Evolutionary conservation across 176 grass and related monocot species (phyloP).

Genomic region (Alopecurus myosuroides): DNA sequence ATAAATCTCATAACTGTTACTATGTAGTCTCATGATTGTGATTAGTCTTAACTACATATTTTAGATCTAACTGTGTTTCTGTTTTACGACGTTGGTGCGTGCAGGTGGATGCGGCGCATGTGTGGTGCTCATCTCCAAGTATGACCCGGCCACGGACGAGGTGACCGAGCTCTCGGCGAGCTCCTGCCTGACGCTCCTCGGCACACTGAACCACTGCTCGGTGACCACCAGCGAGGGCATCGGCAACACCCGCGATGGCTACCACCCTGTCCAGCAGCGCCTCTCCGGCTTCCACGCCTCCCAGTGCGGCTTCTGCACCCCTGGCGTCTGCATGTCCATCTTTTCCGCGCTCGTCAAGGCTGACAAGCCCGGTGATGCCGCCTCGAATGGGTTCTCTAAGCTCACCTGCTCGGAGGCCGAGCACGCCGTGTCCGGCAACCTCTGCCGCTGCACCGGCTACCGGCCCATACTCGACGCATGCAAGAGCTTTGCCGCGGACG

Average conservation of each 20-base stretch:
- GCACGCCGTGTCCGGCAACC: slow-evolving; percentile 65
- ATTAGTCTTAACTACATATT: too few relatives aligned
- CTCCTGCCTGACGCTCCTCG: slow-evolving; percentile 80
- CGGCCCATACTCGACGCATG: slow-evolving; percentile 70
- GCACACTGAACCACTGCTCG: slow-evolving; percentile 49
- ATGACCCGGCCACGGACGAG: slow-evolving; percentile 40
- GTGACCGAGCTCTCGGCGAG: slow-evolving; percentile 56
- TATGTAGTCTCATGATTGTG: too few relatives aligned
- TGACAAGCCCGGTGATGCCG: slow-evolving; percentile 33
- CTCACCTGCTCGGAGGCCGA: slow-evolving; percentile 61
- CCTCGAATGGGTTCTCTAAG: slow-evolving; percentile 54
- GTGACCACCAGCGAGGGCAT: slow-evolving; percentile 85
- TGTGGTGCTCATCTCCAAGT: slow-evolving; percentile 71
- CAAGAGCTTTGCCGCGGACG: slow-evolving; percentile 76
- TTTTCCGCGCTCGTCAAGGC: slow-evolving; percentile 72
- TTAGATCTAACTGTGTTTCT: background rate
- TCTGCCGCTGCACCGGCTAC: slow-evolving; percentile 82
- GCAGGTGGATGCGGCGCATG: slow-evolving; percentile 91
- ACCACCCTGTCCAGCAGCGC: slow-evolving; percentile 67
- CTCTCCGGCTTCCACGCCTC: slow-evolving; percentile 82
- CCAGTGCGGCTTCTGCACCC: slow-evolving; percentile 91
- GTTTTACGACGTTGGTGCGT: background rate
- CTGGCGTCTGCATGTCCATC: slow-evolving; percentile 89
- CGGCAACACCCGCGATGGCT: slow-evolving; percentile 65
- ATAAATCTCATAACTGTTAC: too few relatives aligned